These are phyloP conservation scores for Crithidia fasciculata DNA, from an alignment of 208 protist genomes.

Conservation along the genomic window DNA sequence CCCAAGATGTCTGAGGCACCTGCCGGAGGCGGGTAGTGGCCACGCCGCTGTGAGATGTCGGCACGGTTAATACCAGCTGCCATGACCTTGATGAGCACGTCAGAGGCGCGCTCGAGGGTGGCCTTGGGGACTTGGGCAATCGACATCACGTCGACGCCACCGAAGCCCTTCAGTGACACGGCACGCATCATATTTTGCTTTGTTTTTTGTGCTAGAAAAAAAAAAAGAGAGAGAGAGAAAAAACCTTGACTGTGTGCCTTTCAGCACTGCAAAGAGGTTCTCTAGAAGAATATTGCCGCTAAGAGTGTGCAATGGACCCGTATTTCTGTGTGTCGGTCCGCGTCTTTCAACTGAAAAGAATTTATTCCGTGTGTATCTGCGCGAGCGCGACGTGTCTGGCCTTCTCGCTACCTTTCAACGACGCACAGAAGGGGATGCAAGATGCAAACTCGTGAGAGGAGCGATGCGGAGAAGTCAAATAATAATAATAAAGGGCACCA, in stretches of 20 bases:
- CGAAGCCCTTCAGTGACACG: constrained; percentile 72
- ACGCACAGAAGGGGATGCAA: too few relatives aligned
- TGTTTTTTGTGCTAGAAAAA: neutral
- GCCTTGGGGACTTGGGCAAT: constrained; percentile 52
- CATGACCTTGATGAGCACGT: constrained; percentile 88
- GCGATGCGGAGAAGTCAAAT: too few relatives aligned
- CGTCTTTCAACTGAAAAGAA: too few relatives aligned
- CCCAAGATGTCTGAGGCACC: constrained; percentile 80
- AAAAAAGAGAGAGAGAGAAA: constrained; percentile 10
- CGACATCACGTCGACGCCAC: constrained; percentile 52
- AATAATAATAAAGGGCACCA: too few relatives aligned
- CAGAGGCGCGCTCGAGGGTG: constrained; percentile 37
- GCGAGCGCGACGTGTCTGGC: too few relatives aligned
- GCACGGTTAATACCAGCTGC: constrained; percentile 88
- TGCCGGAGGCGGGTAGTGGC: constrained; percentile 83
- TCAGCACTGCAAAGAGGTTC: neutral
- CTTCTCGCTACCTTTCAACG: too few relatives aligned
- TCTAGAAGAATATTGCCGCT: neutral
- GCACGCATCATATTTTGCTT: constrained; percentile 56
- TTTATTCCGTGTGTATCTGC: too few relatives aligned
- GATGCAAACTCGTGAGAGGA: too few relatives aligned
- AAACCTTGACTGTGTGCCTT: neutral
- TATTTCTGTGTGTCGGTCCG: too few relatives aligned
- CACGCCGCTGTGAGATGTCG: constrained; percentile 77
- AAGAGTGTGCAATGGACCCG: too few relatives aligned